Evolutionary conservation across 2,329 filamentous ascomycete genomes (phyloP).

Genomic region (Chrysosporium queenslandicum): DNA sequence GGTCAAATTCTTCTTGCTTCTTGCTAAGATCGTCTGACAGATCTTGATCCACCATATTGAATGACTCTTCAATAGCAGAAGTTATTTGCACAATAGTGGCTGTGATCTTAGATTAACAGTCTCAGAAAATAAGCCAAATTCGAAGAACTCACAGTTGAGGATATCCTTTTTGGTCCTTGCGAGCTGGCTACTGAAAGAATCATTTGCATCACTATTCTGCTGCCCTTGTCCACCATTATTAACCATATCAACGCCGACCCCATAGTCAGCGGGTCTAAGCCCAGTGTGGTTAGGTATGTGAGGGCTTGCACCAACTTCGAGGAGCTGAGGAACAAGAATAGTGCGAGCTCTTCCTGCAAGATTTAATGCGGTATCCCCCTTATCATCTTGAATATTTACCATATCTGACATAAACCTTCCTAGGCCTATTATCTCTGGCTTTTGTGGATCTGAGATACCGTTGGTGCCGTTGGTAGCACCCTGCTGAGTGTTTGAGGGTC

Average conservation of each 20-base stretch:
- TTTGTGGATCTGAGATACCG: conserved; percentile 21
- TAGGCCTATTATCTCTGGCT: conserved; percentile 63
- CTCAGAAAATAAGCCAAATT: not conserved
- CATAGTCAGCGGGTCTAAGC: conserved; percentile 84
- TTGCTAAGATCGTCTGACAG: conserved; percentile 71
- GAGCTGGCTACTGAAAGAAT: conserved; percentile 36
- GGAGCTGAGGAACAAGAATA: conserved; percentile 90
- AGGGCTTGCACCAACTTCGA: conserved; percentile 92
- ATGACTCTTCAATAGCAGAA: conserved; percentile 67
- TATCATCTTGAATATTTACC: conserved; percentile 88
- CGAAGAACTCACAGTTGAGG: conserved; percentile 31
- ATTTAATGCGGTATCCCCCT: conserved; percentile 89
- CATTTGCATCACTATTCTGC: conserved; percentile 38
- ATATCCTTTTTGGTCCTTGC: conserved; percentile 39
- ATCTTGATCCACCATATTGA: conserved; percentile 66
- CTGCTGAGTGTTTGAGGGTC: conserved; percentile 48
- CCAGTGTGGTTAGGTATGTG: conserved; percentile 83
- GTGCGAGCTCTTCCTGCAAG: conserved; percentile 89
- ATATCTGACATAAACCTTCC: conserved; percentile 94
- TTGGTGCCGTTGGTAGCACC: conserved; percentile 26
- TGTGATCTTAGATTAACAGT: conserved; percentile 24
- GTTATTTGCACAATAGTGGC: conserved; percentile 32
- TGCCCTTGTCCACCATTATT: conserved; percentile 32
- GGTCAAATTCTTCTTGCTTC: conserved; percentile 75
- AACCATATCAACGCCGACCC: conserved; percentile 62